Conservation (phyloP, 148 eudicot species). For the Amaranthus hypochondriacus region DNA sequence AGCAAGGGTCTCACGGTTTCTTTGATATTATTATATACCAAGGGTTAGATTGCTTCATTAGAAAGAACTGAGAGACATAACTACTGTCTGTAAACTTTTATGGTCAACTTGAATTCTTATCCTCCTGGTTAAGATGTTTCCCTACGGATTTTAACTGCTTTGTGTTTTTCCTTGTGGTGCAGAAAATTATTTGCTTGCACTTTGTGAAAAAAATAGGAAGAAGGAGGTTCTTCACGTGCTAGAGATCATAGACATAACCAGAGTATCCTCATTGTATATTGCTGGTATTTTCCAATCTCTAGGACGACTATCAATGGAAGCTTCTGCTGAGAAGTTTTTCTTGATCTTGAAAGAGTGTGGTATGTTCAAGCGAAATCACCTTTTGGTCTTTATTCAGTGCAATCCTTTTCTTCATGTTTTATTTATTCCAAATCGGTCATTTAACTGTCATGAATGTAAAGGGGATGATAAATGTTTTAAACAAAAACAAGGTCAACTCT, state of each 20-base stretch:
- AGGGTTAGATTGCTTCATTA: not conserved
- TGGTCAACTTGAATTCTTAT: not conserved
- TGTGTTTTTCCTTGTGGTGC: conserved; percentile 33
- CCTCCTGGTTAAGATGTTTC: not conserved
- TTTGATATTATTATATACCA: not conserved
- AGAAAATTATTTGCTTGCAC: conserved; percentile 77
- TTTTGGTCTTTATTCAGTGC: conserved; percentile 8
- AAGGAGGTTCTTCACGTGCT: conserved; percentile 59
- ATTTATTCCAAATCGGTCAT: not conserved
- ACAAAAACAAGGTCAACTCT: not conserved
- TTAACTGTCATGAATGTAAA: not conserved
- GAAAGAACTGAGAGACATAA: not conserved
- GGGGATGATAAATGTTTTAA: not conserved
- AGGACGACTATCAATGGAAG: conserved; percentile 68
- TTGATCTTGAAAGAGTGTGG: conserved; percentile 53
- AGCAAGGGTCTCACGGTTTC: no score
- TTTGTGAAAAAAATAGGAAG: conserved; percentile 67
- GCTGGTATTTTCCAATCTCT: conserved; percentile 50
- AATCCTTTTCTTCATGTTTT: not conserved
- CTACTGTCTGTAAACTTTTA: not conserved
- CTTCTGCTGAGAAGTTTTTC: conserved; percentile 46
- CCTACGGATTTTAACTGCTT: not conserved
- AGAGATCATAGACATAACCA: conserved; percentile 57
- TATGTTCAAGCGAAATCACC: conserved; percentile 25
- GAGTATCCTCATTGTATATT: conserved; percentile 45